These are phyloP conservation scores for Austroboletus rostrupii DNA, from an alignment of 1,284 basidiomycete genomes.

Conservation along the genomic window DNA sequence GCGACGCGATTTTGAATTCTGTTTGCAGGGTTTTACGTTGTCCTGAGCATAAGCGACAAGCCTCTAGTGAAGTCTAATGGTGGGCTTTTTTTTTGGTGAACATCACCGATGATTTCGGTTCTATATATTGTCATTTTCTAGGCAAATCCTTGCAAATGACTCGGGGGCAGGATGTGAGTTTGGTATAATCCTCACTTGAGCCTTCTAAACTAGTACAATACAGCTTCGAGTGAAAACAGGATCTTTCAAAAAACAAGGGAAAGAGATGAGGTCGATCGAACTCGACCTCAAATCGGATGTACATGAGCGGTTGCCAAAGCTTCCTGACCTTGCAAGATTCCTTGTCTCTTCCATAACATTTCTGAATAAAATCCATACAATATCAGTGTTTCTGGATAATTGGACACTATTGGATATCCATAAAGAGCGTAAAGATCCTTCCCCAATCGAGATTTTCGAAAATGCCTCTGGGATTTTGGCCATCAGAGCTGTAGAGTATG, in stretches of 20 bases:
- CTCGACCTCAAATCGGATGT: slow-evolving; percentile 42
- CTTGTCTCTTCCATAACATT: slow-evolving; percentile 90
- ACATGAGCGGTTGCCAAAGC: slow-evolving; percentile 59
- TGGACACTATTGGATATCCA: slow-evolving; percentile 68
- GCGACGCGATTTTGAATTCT: too few species aligned
- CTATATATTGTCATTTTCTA: too few species aligned
- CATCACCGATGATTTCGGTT: too few species aligned
- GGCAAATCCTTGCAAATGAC: slow-evolving; percentile 42
- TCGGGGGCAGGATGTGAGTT: slow-evolving; percentile 58
- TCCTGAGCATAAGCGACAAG: too few species aligned
- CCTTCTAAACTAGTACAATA: not conserved
- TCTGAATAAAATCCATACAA: slow-evolving; percentile 73
- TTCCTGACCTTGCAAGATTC: slow-evolving; percentile 77
- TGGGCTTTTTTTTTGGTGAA: too few species aligned
- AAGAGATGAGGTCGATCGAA: slow-evolving; percentile 2
- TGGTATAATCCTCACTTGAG: slow-evolving; percentile 8
- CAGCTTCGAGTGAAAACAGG: not conserved
- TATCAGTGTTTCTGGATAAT: slow-evolving; percentile 77
- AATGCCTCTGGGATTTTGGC: not conserved
- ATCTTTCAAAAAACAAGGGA: not conserved
- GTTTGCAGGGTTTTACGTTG: too few species aligned
- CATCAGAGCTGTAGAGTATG: not conserved
- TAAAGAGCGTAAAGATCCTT: slow-evolving; percentile 40
- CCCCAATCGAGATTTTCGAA: not conserved
- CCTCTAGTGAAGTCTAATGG: too few species aligned